These are phyloP conservation scores for Raffaelea ambrosiae DNA, from an alignment of 2,329 filamentous ascomycete species.

Conservation along the genomic window DNA sequence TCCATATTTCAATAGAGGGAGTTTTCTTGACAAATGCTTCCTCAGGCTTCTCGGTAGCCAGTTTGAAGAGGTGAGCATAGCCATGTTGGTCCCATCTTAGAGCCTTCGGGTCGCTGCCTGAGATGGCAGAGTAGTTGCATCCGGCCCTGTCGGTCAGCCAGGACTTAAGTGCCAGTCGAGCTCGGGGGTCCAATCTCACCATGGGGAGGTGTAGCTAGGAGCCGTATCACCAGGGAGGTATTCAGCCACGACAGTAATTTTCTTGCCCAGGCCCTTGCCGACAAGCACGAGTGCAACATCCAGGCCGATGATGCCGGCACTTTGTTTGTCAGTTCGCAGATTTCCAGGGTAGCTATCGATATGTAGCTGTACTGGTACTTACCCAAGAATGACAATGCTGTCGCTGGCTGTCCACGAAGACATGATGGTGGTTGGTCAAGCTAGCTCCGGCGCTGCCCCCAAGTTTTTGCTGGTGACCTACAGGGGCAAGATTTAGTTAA, in stretches of 20 bases:
- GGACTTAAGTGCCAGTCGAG: background rate
- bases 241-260: conserved; percentile 29
- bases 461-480: background rate
- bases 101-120: conserved; percentile 30
- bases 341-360: background rate
- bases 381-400: conserved; percentile 9
- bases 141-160: background rate
- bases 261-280: conserved; percentile 22
- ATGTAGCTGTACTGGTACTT: background rate
- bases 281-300: conserved; percentile 28
- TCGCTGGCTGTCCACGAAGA: conserved; percentile 4
- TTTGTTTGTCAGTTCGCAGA: background rate
- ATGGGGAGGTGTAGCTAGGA: conserved; percentile 31
- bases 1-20: conserved; percentile 31
- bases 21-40: conserved; percentile 27
- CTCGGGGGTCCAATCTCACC: conserved; percentile 17
- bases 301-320: conserved; percentile 30
- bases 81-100: conserved; percentile 31
- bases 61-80: conserved; percentile 26
- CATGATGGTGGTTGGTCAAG: background rate
- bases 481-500: background rate
- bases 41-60: conserved; percentile 21
- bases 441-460: too few species aligned
- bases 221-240: conserved; percentile 31
- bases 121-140: conserved; percentile 35